Evolutionary conservation across 192 early-diverging fungal genomes (phyloP), one percentile per base, ranked within the genome.

Genomic region (Backusella macrospora): DNA sequence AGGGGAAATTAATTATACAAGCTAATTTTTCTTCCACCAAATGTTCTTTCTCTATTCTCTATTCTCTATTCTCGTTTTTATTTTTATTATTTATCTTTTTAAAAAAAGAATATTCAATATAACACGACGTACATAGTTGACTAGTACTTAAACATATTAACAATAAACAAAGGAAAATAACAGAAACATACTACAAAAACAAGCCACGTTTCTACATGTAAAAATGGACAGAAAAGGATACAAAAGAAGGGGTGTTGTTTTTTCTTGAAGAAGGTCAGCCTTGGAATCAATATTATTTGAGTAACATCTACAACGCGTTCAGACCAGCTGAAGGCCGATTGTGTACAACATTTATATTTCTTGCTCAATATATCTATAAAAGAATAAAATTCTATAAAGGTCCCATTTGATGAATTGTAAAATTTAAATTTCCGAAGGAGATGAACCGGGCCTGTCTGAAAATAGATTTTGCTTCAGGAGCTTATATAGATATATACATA

Each of bases 391-490:
- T 49, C 48, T 49, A 18, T 49, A 14, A 26, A 9, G 9, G 10
- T 59, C 26, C 21, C 21, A 12, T 26, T 55, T 59, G 21, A 59
- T 59, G 52, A 59, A 59, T 23, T 59, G 10, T 21, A 59, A 8
- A 59, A 13, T 59, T 55, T 59, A 23, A 59, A 59, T 59, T 59
- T 23, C 52, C 52, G 52, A 59, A 55, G 52, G 45, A 23, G 21
- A 26, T 4, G 21, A 9, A 26, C 52, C 26, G 52, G 52, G 52
- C 26, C 52, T 59, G 52, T 59, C 52, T 59, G 52, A 23, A 59
- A 59, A 59, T 59, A 59, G 52, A 59, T 59, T 59, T 18, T 59
- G 52, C 52, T 59, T 21, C 52, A 59, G 52, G 52, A 59, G 52
- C 26, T 59, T 59, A 52, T 21, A 21, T 18, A 52, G 16, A 21